phyloP scores from a whole-genome alignment of 345 rosid genomes.

The Eucalyptus coolabah region DNA sequence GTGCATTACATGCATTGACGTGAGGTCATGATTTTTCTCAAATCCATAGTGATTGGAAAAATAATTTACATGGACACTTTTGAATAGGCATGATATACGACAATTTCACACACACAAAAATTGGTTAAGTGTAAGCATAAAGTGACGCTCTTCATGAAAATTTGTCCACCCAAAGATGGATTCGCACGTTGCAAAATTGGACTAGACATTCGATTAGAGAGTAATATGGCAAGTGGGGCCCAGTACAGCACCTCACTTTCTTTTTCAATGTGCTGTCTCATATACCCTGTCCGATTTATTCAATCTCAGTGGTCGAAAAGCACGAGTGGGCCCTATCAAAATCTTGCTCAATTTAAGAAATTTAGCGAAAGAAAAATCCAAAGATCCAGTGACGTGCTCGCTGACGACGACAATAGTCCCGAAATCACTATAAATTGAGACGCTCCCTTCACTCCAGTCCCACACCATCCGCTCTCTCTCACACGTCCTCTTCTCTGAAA shows the following conservation, averaged over 20 bases:
- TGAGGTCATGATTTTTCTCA: not conserved
- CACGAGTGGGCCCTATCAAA: not conserved
- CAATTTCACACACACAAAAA: not conserved
- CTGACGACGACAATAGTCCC: not conserved
- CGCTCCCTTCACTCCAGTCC: not conserved
- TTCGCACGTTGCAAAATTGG: not conserved
- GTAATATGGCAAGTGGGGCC: not conserved
- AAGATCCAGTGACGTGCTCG: not conserved
- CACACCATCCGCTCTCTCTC: not conserved
- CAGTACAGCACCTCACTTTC: not conserved
- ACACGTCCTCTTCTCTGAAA: not conserved
- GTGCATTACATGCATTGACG: not conserved
- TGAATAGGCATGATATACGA: not conserved
- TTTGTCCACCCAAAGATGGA: not conserved
- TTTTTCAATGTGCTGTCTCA: no score
- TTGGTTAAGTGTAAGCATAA: not conserved
- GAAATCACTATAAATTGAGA: not conserved
- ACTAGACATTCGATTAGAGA: not conserved
- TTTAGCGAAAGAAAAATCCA: not conserved
- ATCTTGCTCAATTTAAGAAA: not conserved
- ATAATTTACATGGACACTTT: not conserved
- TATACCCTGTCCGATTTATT: no score
- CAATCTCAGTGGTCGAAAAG: no score
- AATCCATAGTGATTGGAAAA: not conserved
- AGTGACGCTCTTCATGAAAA: not conserved